Percentiles rank a stretch among this genome's conserved stretches.
These are phyloP conservation scores for Glarea lozoyensis DNA, from an alignment of 495 filamentous ascomycete genomes.

Conservation along the genomic window DNA sequence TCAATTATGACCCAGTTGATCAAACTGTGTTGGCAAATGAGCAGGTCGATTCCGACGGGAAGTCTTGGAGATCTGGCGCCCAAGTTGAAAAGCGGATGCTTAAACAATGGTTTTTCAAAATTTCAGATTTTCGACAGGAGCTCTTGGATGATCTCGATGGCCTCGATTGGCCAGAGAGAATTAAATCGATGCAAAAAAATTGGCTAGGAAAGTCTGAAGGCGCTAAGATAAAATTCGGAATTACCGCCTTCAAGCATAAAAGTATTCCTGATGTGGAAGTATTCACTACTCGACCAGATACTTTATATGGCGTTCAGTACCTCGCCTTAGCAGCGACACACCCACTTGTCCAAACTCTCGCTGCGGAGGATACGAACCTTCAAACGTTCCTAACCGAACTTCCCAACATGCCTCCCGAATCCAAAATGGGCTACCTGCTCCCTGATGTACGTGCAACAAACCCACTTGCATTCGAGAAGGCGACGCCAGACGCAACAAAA, in stretches of 20 bases:
- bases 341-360: slow-evolving; percentile 54
- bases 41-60: slow-evolving; percentile 76
- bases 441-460: slow-evolving; percentile 52
- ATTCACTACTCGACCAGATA: slow-evolving; percentile 79
- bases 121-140: slow-evolving; percentile 67
- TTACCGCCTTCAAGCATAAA: slow-evolving; percentile 31
- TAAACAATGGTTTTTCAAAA: slow-evolving; percentile 86
- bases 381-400: slow-evolving; percentile 57
- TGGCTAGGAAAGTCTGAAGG: slow-evolving; percentile 79
- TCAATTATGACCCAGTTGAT: slow-evolving; percentile 88
- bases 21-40: slow-evolving; percentile 87
- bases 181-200: slow-evolving; percentile 76
- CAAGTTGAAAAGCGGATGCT: slow-evolving; percentile 71
- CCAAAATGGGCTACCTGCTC: slow-evolving; percentile 67
- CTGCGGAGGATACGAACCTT: slow-evolving; percentile 49
- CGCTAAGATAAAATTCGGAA: slow-evolving; percentile 60
- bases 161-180: slow-evolving; percentile 72
- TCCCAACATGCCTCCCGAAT: slow-evolving; percentile 53
- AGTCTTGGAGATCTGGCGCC: slow-evolving; percentile 81
- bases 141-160: slow-evolving; percentile 63
- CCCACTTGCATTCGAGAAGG: slow-evolving; percentile 51
- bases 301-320: slow-evolving; percentile 76
- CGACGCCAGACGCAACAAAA: slow-evolving; percentile 37
- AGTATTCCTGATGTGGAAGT: slow-evolving; percentile 46
- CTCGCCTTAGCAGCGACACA: slow-evolving; percentile 69